Base-by-base conservation (phyloP, 2,329 filamentous ascomycete genomes). In the Trichoderma gracile region DNA sequence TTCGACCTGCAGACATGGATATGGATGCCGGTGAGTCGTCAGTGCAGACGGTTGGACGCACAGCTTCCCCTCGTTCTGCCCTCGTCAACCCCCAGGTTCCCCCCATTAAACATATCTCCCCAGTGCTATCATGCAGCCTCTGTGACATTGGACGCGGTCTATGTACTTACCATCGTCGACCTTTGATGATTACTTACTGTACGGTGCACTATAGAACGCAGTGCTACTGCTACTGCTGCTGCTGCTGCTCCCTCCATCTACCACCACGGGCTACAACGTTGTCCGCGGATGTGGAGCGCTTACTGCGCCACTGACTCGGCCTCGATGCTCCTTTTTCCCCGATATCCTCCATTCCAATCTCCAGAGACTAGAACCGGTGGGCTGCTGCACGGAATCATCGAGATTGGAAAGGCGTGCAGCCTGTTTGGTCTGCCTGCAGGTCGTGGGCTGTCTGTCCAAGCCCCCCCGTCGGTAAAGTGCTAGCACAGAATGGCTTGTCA, bases 291-390 rank as follows among this genome's bases (percentile, higher is more conserved):
- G 59, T 62, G 59, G 59, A 62, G 43, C 58, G 38, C 40, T 52
- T 53, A 45, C 42, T 30, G 47, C 58, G 58, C 58, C 58, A 54
- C 59, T 54, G 59, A 62, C 59, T 62, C 58, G 58, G 58, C 38
- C n/a, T 52, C 59, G 47, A 54, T 62, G 19, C 30, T 49, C 59
- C 46, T 23, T 23, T n/a, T 38, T 14, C 33, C 59, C 25, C 42
- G 59, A 62, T 54, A 46, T 54, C 59, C 49, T 25, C 53, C 40
- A 53, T 54, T 62, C 43, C 17, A 53, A 50, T 62, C 47, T 54
- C 33, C 17, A 53, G 45, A 62, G 46, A 53, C 59, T 62, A 54
- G 46, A n/a, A 9, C 40, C 5, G 15, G 57, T 40, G 57, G 33
- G 57, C 40, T 40, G 25, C 40, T 46, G 38, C 14, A 43, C 40